These are phyloP conservation scores for Colletotrichum sp. DNA, from an alignment of 2,329 filamentous ascomycete genomes.

Conservation along the genomic window DNA sequence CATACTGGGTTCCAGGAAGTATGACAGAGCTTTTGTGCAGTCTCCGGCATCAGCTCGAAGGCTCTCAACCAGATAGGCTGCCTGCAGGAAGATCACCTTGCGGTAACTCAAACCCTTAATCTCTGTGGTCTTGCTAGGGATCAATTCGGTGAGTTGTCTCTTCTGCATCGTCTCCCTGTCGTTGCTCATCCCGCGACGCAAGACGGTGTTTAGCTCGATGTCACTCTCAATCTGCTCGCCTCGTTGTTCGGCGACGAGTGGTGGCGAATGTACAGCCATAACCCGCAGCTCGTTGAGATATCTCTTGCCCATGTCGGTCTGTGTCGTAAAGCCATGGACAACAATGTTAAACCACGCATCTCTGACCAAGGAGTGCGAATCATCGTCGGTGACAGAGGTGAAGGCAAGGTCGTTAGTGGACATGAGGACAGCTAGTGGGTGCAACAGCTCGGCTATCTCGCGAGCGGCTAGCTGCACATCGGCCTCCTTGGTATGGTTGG, in stretches of 20 bases:
- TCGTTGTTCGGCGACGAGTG: constrained; percentile 86
- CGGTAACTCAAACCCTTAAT: constrained; percentile 86
- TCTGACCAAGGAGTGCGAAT: constrained; percentile 75
- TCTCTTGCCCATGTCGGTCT: constrained; percentile 74
- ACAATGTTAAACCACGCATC: constrained; percentile 99
- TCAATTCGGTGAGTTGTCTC: constrained; percentile 72
- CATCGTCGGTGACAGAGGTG: constrained; percentile 62
- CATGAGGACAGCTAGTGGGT: constrained; percentile 86
- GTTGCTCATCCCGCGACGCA: constrained; percentile 83
- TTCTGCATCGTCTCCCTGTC: constrained; percentile 84
- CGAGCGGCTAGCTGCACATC: constrained; percentile 84
- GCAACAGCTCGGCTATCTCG: constrained; percentile 87
- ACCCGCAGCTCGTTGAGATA: constrained; percentile 79
- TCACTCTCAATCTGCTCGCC: constrained; percentile 93
- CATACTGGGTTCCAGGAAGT: constrained; percentile 94
- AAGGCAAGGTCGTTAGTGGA: constrained; percentile 65
- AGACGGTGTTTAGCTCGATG: constrained; percentile 92
- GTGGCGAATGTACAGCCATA: constrained; percentile 86
- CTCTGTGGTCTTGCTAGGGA: constrained; percentile 79
- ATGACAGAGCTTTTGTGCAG: constrained; percentile 86
- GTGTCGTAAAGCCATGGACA: constrained; percentile 85
- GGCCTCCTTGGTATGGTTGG: constrained; percentile 73
- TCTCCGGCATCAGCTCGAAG: constrained; percentile 86
- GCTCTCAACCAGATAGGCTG: constrained; percentile 87
- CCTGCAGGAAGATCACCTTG: constrained; percentile 90